Evolutionary conservation across 2,329 filamentous ascomycete species (phyloP).

Genomic region (Talaromyces pinophilus): DNA sequence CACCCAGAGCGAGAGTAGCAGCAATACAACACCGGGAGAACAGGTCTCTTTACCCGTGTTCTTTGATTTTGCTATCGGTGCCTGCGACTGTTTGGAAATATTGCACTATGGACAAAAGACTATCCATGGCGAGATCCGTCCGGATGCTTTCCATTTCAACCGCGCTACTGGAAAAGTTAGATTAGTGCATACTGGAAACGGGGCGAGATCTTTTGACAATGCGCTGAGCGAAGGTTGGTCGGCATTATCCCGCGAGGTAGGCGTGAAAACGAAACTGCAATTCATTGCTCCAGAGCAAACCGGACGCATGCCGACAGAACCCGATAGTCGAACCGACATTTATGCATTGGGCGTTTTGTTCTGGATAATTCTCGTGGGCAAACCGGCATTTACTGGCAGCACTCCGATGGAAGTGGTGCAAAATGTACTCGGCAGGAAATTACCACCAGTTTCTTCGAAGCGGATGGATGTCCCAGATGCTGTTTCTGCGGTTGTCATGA

Average conservation of each 20-base stretch:
- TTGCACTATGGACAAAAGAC: slow-evolving; percentile 86
- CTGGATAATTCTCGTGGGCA: slow-evolving; percentile 79
- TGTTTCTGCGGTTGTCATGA: slow-evolving; percentile 79
- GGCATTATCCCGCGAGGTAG: slow-evolving; percentile 75
- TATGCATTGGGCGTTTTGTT: slow-evolving; percentile 89
- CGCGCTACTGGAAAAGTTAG: slow-evolving; percentile 69
- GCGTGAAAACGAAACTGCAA: slow-evolving; percentile 83
- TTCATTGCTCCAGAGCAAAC: slow-evolving; percentile 96
- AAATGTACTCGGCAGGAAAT: slow-evolving; percentile 75
- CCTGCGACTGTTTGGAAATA: slow-evolving; percentile 80
- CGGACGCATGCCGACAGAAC: slow-evolving; percentile 86
- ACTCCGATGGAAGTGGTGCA: slow-evolving; percentile 89
- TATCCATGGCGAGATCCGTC: slow-evolving; percentile 86
- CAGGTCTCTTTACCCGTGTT: slow-evolving; percentile 74
- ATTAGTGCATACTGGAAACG: slow-evolving; percentile 82
- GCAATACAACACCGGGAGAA: slow-evolving; percentile 54
- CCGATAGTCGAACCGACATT: slow-evolving; percentile 88
- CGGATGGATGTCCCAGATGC: slow-evolving; percentile 83
- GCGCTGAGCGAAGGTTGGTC: slow-evolving; percentile 88
- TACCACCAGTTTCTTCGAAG: slow-evolving; percentile 73
- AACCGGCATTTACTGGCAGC: slow-evolving; percentile 75
- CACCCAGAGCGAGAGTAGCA: slow-evolving; percentile 48
- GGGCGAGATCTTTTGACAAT: slow-evolving; percentile 85
- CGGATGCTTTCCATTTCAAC: slow-evolving; percentile 88
- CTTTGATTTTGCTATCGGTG: slow-evolving; percentile 87